These are phyloP conservation scores for Claviceps sorghi DNA, from an alignment of 2,329 filamentous ascomycete species.

Conservation along the genomic window DNA sequence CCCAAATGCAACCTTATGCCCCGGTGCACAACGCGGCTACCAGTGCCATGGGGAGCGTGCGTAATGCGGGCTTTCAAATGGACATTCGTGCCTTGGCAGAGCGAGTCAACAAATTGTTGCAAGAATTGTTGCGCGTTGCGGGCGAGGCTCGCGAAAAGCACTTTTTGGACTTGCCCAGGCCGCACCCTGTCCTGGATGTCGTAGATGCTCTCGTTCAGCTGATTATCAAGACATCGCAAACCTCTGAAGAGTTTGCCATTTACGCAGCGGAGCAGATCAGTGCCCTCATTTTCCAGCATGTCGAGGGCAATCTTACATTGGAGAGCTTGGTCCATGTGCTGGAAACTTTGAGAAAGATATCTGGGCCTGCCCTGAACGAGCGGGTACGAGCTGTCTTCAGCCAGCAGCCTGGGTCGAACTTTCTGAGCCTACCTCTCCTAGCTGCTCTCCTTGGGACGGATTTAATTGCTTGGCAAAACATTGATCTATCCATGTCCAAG, in stretches of 20 bases:
- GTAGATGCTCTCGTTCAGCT: slow-evolving; percentile 47
- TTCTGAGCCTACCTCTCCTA: slow-evolving; percentile 44
- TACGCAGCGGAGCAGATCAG: slow-evolving; percentile 47
- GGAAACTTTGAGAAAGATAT: slow-evolving; percentile 45
- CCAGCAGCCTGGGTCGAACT: slow-evolving; percentile 38
- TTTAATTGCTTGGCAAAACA: slow-evolving; percentile 45
- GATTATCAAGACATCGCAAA: slow-evolving; percentile 48
- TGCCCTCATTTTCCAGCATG: slow-evolving; percentile 38
- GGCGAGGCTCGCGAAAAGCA: slow-evolving; percentile 42
- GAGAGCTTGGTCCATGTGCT: slow-evolving; percentile 50
- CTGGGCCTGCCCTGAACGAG: slow-evolving; percentile 36
- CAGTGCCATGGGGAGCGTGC: slow-evolving; percentile 32
- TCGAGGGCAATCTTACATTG: slow-evolving; percentile 40
- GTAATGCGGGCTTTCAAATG: slow-evolving; percentile 31
- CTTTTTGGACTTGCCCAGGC: slow-evolving; percentile 42
- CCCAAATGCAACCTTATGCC: slow-evolving; percentile 41
- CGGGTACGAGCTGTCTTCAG: slow-evolving; percentile 42
- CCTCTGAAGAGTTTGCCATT: slow-evolving; percentile 43
- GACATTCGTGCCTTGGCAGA: slow-evolving; percentile 40
- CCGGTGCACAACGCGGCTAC: slow-evolving; percentile 31
- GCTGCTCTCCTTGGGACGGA: slow-evolving; percentile 44
- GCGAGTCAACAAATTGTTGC: slow-evolving; percentile 41
- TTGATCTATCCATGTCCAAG: slow-evolving; percentile 60
- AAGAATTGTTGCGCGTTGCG: slow-evolving; percentile 41
- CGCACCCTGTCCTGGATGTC: slow-evolving; percentile 45